These are phyloP conservation scores for Cucurbita argyrosperma DNA, from an alignment of 306 rosid genomes.

Conservation along the genomic window DNA sequence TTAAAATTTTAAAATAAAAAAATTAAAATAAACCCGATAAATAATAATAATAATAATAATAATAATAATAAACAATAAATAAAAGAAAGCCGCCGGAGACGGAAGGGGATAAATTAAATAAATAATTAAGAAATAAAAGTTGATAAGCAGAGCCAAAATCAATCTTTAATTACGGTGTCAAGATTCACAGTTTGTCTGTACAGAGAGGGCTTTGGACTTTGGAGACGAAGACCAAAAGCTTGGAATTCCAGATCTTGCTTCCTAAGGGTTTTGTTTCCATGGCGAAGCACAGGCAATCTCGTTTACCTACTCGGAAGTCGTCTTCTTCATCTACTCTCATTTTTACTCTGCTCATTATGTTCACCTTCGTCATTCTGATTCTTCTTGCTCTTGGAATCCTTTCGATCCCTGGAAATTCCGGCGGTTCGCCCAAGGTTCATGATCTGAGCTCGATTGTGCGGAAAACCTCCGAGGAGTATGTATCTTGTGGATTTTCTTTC, in stretches of 20 bases:
- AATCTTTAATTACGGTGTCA: not conserved
- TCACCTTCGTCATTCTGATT: conserved; percentile 67
- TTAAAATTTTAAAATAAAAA: too few relatives aligned
- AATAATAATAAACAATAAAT: not conserved
- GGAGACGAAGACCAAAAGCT: not conserved
- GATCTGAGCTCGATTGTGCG: conserved; percentile 76
- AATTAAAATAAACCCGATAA: not conserved
- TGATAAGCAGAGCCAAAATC: not conserved
- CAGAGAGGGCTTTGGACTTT: not conserved
- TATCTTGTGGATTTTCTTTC: not conserved
- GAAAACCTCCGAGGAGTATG: conserved; percentile 28
- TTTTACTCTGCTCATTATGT: conserved; percentile 43
- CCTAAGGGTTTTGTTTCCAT: conserved; percentile 10
- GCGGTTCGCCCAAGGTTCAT: conserved; percentile 39
- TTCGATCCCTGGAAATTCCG: conserved; percentile 54
- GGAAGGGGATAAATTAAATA: not conserved
- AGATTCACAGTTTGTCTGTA: not conserved
- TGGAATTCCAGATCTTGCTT: not conserved
- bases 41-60: not conserved
- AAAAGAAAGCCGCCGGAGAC: not conserved
- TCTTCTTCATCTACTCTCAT: conserved; percentile 36
- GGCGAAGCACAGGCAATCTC: conserved; percentile 56
- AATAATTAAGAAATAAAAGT: not conserved
- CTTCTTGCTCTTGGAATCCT: conserved; percentile 85
- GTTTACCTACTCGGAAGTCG: conserved; percentile 47